Evolutionary conservation across 2,329 filamentous ascomycete genomes (phyloP).

Genomic region (Alternaria sp.): DNA sequence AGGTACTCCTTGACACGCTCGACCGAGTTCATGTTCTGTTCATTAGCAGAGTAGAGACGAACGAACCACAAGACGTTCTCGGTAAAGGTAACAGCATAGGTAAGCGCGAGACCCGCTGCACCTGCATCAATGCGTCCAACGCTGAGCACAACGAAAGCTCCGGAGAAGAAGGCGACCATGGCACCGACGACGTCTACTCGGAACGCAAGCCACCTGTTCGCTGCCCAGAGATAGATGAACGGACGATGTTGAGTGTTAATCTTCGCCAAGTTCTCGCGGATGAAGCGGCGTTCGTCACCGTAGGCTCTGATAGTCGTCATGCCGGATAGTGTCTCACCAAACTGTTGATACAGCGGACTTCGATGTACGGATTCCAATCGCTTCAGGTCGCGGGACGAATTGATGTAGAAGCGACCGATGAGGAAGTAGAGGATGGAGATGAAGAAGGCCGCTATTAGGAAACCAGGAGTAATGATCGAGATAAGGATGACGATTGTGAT

Average conservation of each 20-base stretch:
- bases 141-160: conserved; percentile 85
- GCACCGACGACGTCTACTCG: conserved; percentile 90
- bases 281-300: conserved; percentile 90
- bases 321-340: conserved; percentile 91
- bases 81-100: conserved; percentile 94
- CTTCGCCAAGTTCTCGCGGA: conserved; percentile 84
- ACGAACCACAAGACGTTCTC: conserved; percentile 98
- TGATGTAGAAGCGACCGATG: conserved; percentile 86
- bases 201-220: conserved; percentile 95
- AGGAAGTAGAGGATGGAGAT: conserved; percentile 83
- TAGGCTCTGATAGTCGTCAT: conserved; percentile 98
- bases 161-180: conserved; percentile 90
- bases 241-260: conserved; percentile 92
- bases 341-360: conserved; percentile 96
- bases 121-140: conserved; percentile 86
- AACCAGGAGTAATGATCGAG: conserved; percentile 85
- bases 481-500: conserved; percentile 88
- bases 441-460: conserved; percentile 84
- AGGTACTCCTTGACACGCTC: conserved; percentile 98
- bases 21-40: conserved; percentile 99
- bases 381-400: conserved; percentile 93
- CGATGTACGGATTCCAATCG: conserved; percentile 91
- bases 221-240: conserved; percentile 95
- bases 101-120: conserved; percentile 89
- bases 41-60: conserved; percentile 89